Evolutionary conservation across 768 basidiomycete species (phyloP), one percentile per base, ranked within the genome.

Genomic region (Neoboletus magnificus): DNA sequence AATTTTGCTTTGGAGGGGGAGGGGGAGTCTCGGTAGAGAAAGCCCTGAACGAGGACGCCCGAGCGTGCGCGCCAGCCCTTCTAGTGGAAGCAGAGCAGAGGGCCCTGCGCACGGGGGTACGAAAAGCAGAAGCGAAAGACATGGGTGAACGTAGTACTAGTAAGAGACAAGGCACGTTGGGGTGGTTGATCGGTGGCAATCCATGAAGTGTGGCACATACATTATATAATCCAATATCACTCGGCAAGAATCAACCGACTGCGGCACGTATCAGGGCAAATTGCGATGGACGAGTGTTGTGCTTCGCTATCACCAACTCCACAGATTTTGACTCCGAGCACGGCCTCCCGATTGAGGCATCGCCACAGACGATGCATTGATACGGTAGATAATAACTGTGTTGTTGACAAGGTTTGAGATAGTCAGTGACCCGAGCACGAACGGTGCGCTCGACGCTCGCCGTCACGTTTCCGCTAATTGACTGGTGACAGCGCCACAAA

Each of bases 1-100:
- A 78, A 69, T 80, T 85, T n/a, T 80, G 79, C 59, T 82, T 82
- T 20, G 81, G 72, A 15, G 67, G 57, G 23, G 76, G 72, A 47
- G 66, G 62, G 15, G 80, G 75, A 1, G 77, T 62, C 20, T 76
- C 72, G 12, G 87, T 86, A 3, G 87, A 82, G 72, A 77, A 89
- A 40, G 74, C 76, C 64, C 87, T 80, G 72, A 80, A 81, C 15
- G 79, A 70, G 10, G 75, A 55, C 23, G 63, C 62, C 61, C 80
- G 75, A 59, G 77, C 55, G 47, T 68, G 64, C 9, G 62, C 29
- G 62, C 68, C 55, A 53, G 59, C n/a, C 66, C 71, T 57, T 55
- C 62, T 43, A 62, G 58, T 27, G 55, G 67, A 53, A 53, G 61
- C 46, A 45, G 76, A 65, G 54, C 68, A 58, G 43, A 75, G 70